Conservation (phyloP, 192 early-diverging fungal species). For the Umbelopsis ramanniana region DNA sequence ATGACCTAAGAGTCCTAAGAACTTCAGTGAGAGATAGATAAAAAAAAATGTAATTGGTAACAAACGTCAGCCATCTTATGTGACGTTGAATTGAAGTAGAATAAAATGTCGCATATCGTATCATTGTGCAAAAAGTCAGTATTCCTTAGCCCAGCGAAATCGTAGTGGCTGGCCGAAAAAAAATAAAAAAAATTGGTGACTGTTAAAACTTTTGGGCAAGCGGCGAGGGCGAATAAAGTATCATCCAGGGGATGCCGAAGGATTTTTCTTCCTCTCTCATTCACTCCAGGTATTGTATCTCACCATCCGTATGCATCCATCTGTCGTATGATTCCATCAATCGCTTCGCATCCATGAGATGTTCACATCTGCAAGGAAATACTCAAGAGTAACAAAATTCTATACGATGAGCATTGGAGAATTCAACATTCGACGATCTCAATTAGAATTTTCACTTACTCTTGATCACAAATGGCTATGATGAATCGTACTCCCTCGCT, state of each 20-base stretch:
- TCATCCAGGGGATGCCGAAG: not conserved
- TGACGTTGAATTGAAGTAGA: too few species aligned
- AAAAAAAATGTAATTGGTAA: too few species aligned
- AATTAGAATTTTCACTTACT: slow-evolving; percentile 20
- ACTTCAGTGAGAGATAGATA: too few species aligned
- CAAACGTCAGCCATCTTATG: too few species aligned
- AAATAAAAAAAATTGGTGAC: not conserved
- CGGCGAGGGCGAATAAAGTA: not conserved
- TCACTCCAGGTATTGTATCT: slow-evolving; percentile 22
- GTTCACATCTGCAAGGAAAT: slow-evolving; percentile 16
- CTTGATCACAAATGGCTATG: slow-evolving; percentile 17
- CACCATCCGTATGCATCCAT: slow-evolving; percentile 8
- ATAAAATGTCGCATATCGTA: too few species aligned
- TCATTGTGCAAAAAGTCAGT: too few species aligned
- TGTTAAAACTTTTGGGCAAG: not conserved
- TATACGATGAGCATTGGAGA: not conserved
- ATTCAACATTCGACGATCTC: slow-evolving; percentile 4
- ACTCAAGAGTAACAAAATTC: slow-evolving; percentile 18
- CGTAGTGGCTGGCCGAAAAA: too few species aligned
- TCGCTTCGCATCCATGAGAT: slow-evolving; percentile 24
- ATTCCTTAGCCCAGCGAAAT: too few species aligned
- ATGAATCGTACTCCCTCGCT: slow-evolving; percentile 17
- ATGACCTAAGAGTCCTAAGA: too few species aligned
- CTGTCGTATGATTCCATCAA: slow-evolving; percentile 14
- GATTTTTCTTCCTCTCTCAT: slow-evolving; percentile 22